A percentile compares a stretch with the other conserved stretches of the same genome.
Evolutionary conservation across 352 stramenopile species (phyloP).

Genomic region (Thalassiosira livingstoniorum): DNA sequence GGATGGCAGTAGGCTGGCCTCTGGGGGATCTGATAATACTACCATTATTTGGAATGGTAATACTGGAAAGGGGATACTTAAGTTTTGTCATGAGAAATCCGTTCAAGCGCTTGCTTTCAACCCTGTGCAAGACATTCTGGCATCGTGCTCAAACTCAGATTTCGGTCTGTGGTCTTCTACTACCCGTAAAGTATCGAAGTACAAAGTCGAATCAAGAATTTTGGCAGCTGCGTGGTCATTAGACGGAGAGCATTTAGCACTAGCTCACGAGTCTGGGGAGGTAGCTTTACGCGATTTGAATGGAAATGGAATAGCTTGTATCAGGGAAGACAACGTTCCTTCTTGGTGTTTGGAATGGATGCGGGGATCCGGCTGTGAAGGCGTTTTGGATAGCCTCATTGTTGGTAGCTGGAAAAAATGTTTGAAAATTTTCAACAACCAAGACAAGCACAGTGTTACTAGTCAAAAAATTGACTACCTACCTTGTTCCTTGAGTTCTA

Average conservation of each 20-base stretch:
- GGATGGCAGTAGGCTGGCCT: slow-evolving; percentile 66
- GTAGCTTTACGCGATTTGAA: slow-evolving; percentile 92
- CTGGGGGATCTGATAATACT: slow-evolving; percentile 92
- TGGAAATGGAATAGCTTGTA: slow-evolving; percentile 90
- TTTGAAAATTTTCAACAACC: slow-evolving; percentile 91
- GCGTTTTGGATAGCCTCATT: slow-evolving; percentile 89
- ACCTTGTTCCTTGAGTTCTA: slow-evolving; percentile 90
- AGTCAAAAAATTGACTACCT: slow-evolving; percentile 90
- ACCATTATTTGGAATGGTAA: slow-evolving; percentile 97
- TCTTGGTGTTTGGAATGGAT: slow-evolving; percentile 91
- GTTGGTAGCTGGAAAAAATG: slow-evolving; percentile 94
- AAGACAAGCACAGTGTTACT: slow-evolving; percentile 88
- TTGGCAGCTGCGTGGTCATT: slow-evolving; percentile 90
- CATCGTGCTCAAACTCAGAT: slow-evolving; percentile 92
- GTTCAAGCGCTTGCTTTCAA: slow-evolving; percentile 94
- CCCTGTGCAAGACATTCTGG: slow-evolving; percentile 91
- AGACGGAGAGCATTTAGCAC: slow-evolving; percentile 91
- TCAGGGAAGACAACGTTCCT: slow-evolving; percentile 87
- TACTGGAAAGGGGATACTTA: slow-evolving; percentile 91
- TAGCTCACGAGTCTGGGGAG: slow-evolving; percentile 92
- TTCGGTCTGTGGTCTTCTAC: slow-evolving; percentile 94
- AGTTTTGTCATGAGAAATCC: slow-evolving; percentile 95
- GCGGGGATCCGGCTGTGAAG: slow-evolving; percentile 65
- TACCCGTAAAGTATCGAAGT: slow-evolving; percentile 93
- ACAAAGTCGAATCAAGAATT: slow-evolving; percentile 94